Conservation (phyloP, 73 alveolate genomes). For the Paramecium caudatum region DNA sequence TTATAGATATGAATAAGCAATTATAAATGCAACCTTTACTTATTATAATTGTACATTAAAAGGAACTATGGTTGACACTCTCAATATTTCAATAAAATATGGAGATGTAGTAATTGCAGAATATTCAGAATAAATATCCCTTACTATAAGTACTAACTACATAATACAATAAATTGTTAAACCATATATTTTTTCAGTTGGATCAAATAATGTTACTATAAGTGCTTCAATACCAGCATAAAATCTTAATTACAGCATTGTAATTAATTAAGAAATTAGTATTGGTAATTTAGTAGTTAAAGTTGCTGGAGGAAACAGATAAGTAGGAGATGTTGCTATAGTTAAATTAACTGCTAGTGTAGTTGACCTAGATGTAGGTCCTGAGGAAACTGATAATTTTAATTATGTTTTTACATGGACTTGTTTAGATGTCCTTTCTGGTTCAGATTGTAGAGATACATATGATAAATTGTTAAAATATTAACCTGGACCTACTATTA, state of each 20-base stretch:
- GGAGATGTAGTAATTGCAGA: not conserved
- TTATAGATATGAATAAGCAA: conserved; percentile 3
- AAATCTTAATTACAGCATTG: not conserved
- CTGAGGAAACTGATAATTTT: not conserved
- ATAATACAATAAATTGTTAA: not conserved
- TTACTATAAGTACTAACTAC: not conserved
- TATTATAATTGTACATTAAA: not conserved
- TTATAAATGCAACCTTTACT: not conserved
- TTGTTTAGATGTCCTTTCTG: conserved; percentile 15
- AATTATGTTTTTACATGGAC: not conserved
- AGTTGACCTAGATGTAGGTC: not conserved
- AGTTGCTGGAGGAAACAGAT: conserved; percentile 23
- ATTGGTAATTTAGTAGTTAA: not conserved
- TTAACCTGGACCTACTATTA: not conserved
- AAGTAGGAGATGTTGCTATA: conserved; percentile 40
- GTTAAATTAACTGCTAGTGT: not conserved
- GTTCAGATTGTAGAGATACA: not conserved
- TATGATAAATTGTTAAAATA: conserved; percentile 1
- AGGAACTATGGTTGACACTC: not conserved
- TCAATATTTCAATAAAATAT: not conserved
- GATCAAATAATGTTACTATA: not conserved
- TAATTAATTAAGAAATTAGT: not conserved
- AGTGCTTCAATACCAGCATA: not conserved
- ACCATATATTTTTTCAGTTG: not conserved
- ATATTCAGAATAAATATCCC: not conserved